These are phyloP conservation scores for Metschnikowia sp. DNA, from an alignment of 805 yeast genomes.

Conservation along the genomic window DNA sequence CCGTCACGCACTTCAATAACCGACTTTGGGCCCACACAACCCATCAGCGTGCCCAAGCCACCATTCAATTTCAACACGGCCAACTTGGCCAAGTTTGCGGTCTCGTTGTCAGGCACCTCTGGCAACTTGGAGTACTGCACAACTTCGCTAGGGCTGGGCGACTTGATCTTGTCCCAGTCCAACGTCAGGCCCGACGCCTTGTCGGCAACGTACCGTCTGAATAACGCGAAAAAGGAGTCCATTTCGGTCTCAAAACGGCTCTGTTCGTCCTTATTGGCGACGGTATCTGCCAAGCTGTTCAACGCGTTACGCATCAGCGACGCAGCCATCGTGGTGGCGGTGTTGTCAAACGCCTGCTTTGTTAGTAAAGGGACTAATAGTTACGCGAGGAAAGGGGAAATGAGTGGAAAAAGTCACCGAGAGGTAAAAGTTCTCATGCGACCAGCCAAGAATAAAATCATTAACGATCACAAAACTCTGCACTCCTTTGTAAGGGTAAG, in stretches of 20 bases:
- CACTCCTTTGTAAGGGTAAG: no score
- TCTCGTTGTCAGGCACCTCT: slow-evolving; percentile 22
- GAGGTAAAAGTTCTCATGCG: no score
- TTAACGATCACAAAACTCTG: no score
- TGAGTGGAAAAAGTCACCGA: no score
- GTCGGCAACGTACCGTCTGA: slow-evolving; percentile 87
- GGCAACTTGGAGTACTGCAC: slow-evolving; percentile 63
- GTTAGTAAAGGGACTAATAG: slow-evolving; percentile 5
- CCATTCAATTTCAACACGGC: slow-evolving; percentile 97
- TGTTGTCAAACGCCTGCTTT: slow-evolving; percentile 83
- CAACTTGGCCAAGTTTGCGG: slow-evolving; percentile 65
- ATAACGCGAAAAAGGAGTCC: slow-evolving; percentile 91
- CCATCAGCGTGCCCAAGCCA: slow-evolving; percentile 99
- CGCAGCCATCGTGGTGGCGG: slow-evolving; percentile 93
- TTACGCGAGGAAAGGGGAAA: no score
- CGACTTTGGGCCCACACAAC: slow-evolving; percentile 98
- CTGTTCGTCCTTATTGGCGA: slow-evolving; percentile 47
- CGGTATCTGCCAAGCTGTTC: slow-evolving; percentile 85
- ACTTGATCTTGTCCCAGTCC: slow-evolving; percentile 94
- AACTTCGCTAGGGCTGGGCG: slow-evolving; percentile 88
- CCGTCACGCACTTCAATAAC: slow-evolving; percentile 99
- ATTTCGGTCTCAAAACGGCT: slow-evolving; percentile 78
- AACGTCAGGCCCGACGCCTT: slow-evolving; percentile 81
- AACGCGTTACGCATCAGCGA: slow-evolving; percentile 96
- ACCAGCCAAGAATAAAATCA: no score